phyloP scores from a whole-genome alignment of 139 green algal genomes.

The Asterochloris erici region DNA sequence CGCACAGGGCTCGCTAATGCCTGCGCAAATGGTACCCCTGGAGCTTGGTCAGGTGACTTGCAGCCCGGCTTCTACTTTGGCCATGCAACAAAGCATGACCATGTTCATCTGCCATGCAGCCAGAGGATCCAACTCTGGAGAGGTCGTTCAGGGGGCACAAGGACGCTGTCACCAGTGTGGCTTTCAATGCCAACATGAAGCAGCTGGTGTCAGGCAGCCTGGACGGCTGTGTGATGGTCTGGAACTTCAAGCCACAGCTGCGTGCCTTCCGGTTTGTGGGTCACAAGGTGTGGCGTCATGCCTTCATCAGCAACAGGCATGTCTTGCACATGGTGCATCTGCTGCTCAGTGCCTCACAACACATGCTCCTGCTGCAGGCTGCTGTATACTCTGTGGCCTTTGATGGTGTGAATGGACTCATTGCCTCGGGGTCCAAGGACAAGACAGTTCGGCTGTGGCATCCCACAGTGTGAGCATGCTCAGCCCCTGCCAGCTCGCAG shows the following conservation, averaged over 20 bases:
- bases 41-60: background rate
- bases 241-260: constrained; percentile 89
- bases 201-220: constrained; percentile 76
- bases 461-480: constrained; percentile 63
- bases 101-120: constrained; percentile 33
- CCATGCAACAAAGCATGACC: background rate
- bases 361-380: constrained; percentile 36
- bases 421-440: constrained; percentile 85
- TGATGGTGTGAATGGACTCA: constrained; percentile 53
- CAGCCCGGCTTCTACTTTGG: background rate
- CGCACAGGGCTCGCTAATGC: too few relatives aligned
- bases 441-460: constrained; percentile 80
- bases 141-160: constrained; percentile 81
- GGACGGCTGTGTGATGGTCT: constrained; percentile 84
- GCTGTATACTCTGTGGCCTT: constrained; percentile 80
- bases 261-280: constrained; percentile 75
- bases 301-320: too few relatives aligned
- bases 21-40: background rate
- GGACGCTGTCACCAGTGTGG: constrained; percentile 71
- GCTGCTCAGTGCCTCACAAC: background rate
- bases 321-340: background rate
- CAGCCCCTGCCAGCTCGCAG: background rate
- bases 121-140: constrained; percentile 76
- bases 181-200: constrained; percentile 84
- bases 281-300: constrained; percentile 58